A percentile compares a stretch with the other conserved stretches of the same genome.
Conservation (phyloP, 129 eudicot species). For the Smallanthus sonchifolius region DNA sequence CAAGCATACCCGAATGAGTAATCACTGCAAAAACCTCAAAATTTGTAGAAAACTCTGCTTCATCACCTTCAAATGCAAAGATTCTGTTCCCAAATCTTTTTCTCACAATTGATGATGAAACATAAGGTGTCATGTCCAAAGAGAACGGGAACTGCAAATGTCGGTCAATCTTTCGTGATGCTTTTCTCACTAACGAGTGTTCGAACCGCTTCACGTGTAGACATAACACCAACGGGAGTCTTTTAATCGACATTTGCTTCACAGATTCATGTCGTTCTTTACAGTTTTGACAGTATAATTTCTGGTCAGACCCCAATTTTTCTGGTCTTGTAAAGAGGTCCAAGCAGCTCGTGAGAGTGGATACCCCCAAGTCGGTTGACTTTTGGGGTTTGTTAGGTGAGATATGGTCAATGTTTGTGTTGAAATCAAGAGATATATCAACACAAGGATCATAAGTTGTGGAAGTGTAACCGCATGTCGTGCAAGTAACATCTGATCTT, state of each 20-base stretch:
- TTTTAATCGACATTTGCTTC: constrained; percentile 67
- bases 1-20: constrained; percentile 77
- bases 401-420: constrained; percentile 24
- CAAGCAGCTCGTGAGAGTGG: constrained; percentile 55
- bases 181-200: constrained; percentile 50
- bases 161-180: constrained; percentile 57
- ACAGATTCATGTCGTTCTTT: constrained; percentile 48
- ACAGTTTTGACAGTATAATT: constrained; percentile 53
- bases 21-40: constrained; percentile 71
- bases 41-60: constrained; percentile 46
- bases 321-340: constrained; percentile 75
- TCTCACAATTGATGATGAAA: constrained; percentile 56
- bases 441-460: constrained; percentile 71
- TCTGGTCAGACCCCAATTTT: constrained; percentile 62
- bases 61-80: constrained; percentile 59
- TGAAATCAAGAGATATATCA: constrained; percentile 65
- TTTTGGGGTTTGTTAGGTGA: constrained; percentile 40
- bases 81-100: constrained; percentile 69
- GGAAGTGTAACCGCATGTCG: constrained; percentile 66
- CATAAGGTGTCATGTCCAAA: constrained; percentile 63
- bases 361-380: constrained; percentile 31
- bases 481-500: constrained; percentile 72
- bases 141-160: constrained; percentile 71
- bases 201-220: constrained; percentile 68
- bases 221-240: constrained; percentile 56